Evolutionary conservation across 208 protist genomes (phyloP).

Genomic region (Crithidia brevicula): DNA sequence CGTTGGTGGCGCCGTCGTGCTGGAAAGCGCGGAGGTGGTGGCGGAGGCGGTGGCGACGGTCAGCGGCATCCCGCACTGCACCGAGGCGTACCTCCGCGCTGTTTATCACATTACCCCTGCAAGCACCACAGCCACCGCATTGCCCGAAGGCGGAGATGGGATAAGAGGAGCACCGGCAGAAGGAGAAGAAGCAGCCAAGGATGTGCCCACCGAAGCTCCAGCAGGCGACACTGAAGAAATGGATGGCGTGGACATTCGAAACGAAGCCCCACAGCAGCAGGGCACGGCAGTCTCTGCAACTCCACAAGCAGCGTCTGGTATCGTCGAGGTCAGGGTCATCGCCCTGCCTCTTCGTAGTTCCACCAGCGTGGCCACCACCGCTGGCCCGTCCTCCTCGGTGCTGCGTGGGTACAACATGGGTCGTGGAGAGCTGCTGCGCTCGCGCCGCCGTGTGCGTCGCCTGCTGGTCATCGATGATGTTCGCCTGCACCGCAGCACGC

Average conservation of each 20-base stretch:
- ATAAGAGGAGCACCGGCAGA: neutral
- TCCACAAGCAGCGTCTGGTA: neutral
- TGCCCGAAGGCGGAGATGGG: neutral
- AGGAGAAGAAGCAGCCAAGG: neutral
- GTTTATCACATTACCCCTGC: conserved; percentile 17
- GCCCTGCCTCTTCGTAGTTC: neutral
- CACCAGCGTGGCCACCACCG: neutral
- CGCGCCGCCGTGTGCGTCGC: conserved; percentile 36
- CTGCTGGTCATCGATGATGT: conserved; percentile 59
- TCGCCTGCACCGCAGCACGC: conserved; percentile 43
- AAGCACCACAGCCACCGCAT: neutral
- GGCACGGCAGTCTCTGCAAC: neutral
- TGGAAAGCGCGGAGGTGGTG: conserved; percentile 50
- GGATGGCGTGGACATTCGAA: neutral
- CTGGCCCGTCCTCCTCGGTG: neutral
- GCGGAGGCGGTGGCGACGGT: conserved; percentile 59
- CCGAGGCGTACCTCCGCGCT: conserved; percentile 51
- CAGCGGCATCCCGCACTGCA: conserved; percentile 63
- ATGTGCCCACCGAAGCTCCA: neutral
- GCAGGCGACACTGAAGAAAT: conserved; percentile 9
- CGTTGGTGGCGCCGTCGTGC: neutral
- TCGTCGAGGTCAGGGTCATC: neutral
- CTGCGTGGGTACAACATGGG: conserved; percentile 40
- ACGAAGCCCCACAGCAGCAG: neutral
- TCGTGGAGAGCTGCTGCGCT: conserved; percentile 29